Conservation (phyloP, 2,329 filamentous ascomycete genomes). For the Scleromitrula shiraiana region DNA sequence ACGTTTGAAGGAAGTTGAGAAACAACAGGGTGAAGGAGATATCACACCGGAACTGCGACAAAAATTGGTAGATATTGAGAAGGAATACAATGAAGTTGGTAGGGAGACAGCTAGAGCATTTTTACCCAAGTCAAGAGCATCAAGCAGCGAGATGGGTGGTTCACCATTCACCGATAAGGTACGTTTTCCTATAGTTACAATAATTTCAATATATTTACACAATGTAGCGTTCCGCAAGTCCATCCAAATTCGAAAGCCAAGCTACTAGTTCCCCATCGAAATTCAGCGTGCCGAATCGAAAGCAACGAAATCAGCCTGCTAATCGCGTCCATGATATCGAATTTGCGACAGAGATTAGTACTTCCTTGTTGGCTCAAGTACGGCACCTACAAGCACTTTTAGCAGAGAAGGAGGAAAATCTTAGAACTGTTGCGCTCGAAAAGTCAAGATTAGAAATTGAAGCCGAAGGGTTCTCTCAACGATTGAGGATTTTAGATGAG, state of each 20-base stretch:
- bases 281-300: constrained; percentile 76
- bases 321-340: constrained; percentile 92
- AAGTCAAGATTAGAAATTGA: constrained; percentile 77
- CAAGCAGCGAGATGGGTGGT: constrained; percentile 53
- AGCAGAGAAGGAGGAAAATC: constrained; percentile 77
- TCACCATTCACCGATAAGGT: constrained; percentile 42
- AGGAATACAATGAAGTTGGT: constrained; percentile 90
- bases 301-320: constrained; percentile 80
- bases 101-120: constrained; percentile 84
- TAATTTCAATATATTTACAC: constrained; percentile 16
- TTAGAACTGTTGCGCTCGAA: constrained; percentile 67
- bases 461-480: constrained; percentile 68
- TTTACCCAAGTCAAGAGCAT: constrained; percentile 72
- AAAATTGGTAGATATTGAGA: constrained; percentile 80
- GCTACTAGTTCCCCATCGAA: constrained; percentile 84
- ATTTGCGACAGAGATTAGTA: constrained; percentile 97
- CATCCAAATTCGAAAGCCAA: constrained; percentile 75
- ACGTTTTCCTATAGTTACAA: constrained; percentile 14
- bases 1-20: constrained; percentile 76
- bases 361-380: constrained; percentile 87
- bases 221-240: constrained; percentile 57
- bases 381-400: constrained; percentile 81
- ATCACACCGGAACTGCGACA: constrained; percentile 75
- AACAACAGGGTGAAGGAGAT: constrained; percentile 65
- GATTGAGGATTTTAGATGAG: constrained; percentile 77